Evolutionary conservation across 2,329 filamentous ascomycete genomes (phyloP).

Genomic region (Coniochaeta pulveracea): DNA sequence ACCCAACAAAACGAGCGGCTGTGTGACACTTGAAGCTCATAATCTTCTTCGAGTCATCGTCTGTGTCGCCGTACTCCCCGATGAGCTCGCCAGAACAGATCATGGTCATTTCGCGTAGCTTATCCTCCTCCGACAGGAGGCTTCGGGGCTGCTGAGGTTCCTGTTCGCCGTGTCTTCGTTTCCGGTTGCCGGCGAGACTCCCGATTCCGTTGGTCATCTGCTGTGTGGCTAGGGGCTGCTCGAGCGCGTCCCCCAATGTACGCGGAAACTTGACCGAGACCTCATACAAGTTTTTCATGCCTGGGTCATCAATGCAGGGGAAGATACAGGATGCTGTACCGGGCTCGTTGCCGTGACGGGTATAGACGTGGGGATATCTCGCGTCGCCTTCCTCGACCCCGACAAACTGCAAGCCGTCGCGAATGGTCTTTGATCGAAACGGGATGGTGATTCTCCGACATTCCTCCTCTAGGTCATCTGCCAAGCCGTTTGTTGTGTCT

Average conservation of each 20-base stretch:
- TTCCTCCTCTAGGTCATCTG: slow-evolving; percentile 14
- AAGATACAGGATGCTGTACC: slow-evolving; percentile 80
- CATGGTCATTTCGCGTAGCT: slow-evolving; percentile 76
- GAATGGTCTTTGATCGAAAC: slow-evolving; percentile 62
- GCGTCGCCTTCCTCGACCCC: slow-evolving; percentile 69
- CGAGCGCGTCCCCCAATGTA: slow-evolving; percentile 70
- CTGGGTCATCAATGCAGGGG: slow-evolving; percentile 81
- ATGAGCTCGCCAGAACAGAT: slow-evolving; percentile 83
- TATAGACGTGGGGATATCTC: slow-evolving; percentile 86
- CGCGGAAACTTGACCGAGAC: slow-evolving; percentile 77
- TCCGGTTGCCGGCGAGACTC: slow-evolving; percentile 21
- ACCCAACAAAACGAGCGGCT: slow-evolving; percentile 80
- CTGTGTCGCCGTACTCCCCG: slow-evolving; percentile 68
- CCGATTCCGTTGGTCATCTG: slow-evolving; percentile 12
- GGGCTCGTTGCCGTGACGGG: slow-evolving; percentile 66
- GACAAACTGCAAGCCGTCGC: slow-evolving; percentile 87
- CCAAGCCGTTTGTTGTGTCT: too few species aligned
- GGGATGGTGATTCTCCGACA: slow-evolving; percentile 48
- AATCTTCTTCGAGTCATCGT: slow-evolving; percentile 73
- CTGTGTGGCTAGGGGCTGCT: slow-evolving; percentile 32
- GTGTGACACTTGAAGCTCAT: slow-evolving; percentile 72
- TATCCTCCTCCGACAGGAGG: slow-evolving; percentile 61
- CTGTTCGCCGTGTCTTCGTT: slow-evolving; percentile 27
- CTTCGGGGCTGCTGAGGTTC: slow-evolving; percentile 6
- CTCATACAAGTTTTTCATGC: slow-evolving; percentile 75